phyloP scores from a whole-genome alignment of 768 basidiomycete species.

The Rhodotorula kratochvilovae region DNA sequence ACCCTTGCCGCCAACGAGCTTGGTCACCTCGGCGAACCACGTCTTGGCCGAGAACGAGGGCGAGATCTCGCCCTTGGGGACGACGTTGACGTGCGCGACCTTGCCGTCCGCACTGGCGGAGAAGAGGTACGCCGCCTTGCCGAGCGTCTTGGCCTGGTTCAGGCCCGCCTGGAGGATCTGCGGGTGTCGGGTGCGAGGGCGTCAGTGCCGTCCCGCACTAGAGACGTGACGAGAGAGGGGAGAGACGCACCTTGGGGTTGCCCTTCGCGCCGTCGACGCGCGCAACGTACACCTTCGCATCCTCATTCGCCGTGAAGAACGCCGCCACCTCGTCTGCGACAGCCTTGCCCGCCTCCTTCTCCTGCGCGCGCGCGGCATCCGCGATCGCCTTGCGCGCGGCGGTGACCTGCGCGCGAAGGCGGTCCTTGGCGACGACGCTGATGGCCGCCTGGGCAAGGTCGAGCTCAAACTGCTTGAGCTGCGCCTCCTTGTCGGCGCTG shows the following conservation, averaged over 20 bases:
- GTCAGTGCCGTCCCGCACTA: no score
- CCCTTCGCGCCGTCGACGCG: conserved; percentile 66
- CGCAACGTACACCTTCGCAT: conserved; percentile 66
- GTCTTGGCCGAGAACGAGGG: conserved; percentile 70
- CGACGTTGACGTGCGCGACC: conserved; percentile 80
- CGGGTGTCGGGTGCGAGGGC: background rate
- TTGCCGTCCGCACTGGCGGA: conserved; percentile 70
- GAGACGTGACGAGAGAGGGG: background rate
- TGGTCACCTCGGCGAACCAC: conserved; percentile 78
- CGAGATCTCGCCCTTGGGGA: conserved; percentile 60
- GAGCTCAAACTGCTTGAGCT: conserved; percentile 70
- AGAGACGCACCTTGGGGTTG: conserved; percentile 66
- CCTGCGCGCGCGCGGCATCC: conserved; percentile 76
- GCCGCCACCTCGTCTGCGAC: conserved; percentile 65
- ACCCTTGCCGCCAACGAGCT: conserved; percentile 87
- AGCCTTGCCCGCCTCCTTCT: conserved; percentile 68
- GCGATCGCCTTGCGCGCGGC: conserved; percentile 74
- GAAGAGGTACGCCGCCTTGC: conserved; percentile 83
- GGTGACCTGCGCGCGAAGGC: conserved; percentile 68
- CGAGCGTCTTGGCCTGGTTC: conserved; percentile 70
- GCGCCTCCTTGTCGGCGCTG: conserved; percentile 82
- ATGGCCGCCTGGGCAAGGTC: conserved; percentile 86
- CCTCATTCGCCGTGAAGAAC: conserved; percentile 72
- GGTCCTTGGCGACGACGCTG: conserved; percentile 73
- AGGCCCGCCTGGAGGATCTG: conserved; percentile 69